Conservation (phyloP, 805 yeast species). For the Yamadazyma nakazawae region DNA sequence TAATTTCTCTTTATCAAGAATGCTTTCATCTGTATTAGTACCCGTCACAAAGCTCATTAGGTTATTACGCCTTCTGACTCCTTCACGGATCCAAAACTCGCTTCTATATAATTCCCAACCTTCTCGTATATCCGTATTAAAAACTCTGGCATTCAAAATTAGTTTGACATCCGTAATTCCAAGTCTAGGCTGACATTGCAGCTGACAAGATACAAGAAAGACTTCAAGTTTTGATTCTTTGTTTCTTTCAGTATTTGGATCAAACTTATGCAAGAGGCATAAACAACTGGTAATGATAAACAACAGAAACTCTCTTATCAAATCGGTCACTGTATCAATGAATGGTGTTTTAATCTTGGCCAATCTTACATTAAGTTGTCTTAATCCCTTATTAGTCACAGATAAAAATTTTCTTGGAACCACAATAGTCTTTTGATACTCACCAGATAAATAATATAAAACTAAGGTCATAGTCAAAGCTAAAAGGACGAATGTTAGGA, state of each 20-base stretch:
- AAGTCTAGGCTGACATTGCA: conserved; percentile 55
- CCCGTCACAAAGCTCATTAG: conserved; percentile 29
- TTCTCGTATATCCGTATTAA: conserved; percentile 79
- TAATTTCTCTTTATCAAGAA: conserved; percentile 23
- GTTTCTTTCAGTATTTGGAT: conserved; percentile 31
- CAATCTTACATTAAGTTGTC: conserved; percentile 76
- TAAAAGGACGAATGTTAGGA: conserved; percentile 53
- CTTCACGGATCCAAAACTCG: conserved; percentile 90
- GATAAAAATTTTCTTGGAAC: conserved; percentile 75
- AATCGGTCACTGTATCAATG: conserved; percentile 31
- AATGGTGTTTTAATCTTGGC: conserved; percentile 54
- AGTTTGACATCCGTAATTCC: conserved; percentile 76
- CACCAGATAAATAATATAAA: conserved; percentile 83
- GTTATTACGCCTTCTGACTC: conserved; percentile 51
- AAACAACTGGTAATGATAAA: conserved; percentile 28
- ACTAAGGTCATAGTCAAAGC: conserved; percentile 65
- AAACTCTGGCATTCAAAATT: conserved; percentile 75
- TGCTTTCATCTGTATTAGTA: conserved; percentile 6
- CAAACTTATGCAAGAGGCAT: conserved; percentile 30
- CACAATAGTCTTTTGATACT: conserved; percentile 80
- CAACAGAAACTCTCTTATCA: conserved; percentile 35
- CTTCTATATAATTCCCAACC: conserved; percentile 93
- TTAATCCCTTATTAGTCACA: conserved; percentile 83
- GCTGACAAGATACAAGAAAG: conserved; percentile 38
- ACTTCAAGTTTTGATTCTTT: conserved; percentile 34